A percentile compares a stretch with the other conserved stretches of the same genome.
phyloP scores from a whole-genome alignment of 805 yeast genomes.

The Candida xiaguanensis region DNA sequence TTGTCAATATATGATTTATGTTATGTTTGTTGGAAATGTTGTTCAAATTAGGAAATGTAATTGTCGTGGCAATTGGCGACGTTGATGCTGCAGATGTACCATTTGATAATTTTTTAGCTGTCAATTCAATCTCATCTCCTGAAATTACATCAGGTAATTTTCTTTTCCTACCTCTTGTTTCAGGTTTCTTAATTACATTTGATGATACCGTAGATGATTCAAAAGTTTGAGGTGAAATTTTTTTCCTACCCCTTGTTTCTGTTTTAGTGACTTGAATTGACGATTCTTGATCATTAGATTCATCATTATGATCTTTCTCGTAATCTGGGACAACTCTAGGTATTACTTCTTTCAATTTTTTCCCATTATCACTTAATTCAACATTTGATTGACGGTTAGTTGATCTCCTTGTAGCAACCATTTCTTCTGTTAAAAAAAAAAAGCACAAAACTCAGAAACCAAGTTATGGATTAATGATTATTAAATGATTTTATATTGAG shows the following conservation, averaged over 20 bases:
- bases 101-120: neutral
- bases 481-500: no score
- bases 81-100: no score
- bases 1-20: slow-evolving; percentile 9
- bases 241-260: slow-evolving; percentile 10
- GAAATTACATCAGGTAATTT: slow-evolving; percentile 2
- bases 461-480: no score
- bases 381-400: neutral
- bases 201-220: neutral
- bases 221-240: neutral
- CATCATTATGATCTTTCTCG: neutral
- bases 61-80: no score
- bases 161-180: slow-evolving; percentile 10
- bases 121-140: neutral
- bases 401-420: slow-evolving; percentile 11
- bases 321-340: neutral
- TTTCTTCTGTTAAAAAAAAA: no score
- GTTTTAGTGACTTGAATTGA: neutral
- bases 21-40: slow-evolving; percentile 6
- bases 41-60: no score
- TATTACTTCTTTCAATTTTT: neutral
- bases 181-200: slow-evolving; percentile 1
- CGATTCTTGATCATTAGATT: neutral
- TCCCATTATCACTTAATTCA: slow-evolving; percentile 9
- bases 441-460: no score